Conservation (phyloP, 2,329 filamentous ascomycete genomes). For the Verticillium klebahnii region DNA sequence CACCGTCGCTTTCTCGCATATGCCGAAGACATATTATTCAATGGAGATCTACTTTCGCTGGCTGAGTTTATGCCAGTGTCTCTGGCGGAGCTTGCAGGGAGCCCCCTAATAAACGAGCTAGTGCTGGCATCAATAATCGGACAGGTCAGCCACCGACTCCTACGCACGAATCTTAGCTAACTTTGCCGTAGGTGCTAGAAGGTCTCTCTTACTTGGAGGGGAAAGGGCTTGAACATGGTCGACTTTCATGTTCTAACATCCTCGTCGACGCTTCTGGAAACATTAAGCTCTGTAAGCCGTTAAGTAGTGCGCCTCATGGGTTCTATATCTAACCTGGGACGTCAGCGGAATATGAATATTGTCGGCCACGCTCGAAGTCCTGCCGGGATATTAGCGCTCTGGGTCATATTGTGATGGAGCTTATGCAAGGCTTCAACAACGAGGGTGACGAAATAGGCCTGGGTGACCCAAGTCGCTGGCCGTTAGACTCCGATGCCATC, state of each 20-base stretch:
- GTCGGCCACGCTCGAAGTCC: background rate
- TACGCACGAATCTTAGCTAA: background rate
- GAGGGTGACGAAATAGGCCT: too few relatives aligned
- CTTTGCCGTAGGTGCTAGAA: background rate
- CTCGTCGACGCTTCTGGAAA: background rate
- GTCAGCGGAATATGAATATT: background rate
- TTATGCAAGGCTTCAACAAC: background rate
- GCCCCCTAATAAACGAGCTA: background rate
- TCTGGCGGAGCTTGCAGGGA: background rate
- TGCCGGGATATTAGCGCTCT: background rate
- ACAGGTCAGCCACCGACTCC: background rate
- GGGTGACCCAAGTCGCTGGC: too few relatives aligned
- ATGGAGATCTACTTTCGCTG: too few relatives aligned
- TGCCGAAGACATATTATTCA: too few relatives aligned
- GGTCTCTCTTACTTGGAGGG: background rate
- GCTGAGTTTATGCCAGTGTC: background rate
- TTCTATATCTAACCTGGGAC: too few relatives aligned
- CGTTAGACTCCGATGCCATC: too few relatives aligned
- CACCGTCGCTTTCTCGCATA: too few relatives aligned
- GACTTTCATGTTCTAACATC: background rate
- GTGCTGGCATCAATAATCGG: background rate
- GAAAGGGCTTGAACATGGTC: background rate
- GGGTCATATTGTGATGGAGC: background rate
- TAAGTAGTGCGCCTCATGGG: background rate
- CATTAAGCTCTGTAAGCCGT: background rate